phyloP scores from a whole-genome alignment of 768 basidiomycete genomes.

The Termitomyces bulborhizus region DNA sequence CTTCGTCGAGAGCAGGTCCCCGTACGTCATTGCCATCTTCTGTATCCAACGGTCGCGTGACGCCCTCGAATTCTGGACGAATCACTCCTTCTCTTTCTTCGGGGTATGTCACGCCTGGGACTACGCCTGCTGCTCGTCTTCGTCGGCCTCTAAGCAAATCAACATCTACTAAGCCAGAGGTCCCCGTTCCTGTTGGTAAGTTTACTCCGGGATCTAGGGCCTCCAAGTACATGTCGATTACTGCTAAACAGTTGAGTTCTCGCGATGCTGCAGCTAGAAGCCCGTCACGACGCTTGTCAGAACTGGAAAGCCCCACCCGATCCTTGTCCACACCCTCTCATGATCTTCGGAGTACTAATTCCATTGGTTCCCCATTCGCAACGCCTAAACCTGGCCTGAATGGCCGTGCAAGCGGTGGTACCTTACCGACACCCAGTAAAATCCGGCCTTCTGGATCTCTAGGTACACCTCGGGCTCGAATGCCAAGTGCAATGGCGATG shows the following conservation, averaged over 20 bases:
- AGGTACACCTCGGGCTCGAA: conserved; percentile 56
- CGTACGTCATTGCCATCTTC: conserved; percentile 29
- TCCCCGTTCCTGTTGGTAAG: conserved; percentile 29
- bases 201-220: conserved; percentile 84
- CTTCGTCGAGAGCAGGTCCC: conserved; percentile 22
- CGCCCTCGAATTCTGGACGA: conserved; percentile 40
- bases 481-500: conserved; percentile 75
- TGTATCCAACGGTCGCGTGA: conserved; percentile 31
- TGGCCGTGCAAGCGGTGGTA: conserved; percentile 29
- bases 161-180: conserved; percentile 22
- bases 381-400: conserved; percentile 55
- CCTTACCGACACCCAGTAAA: conserved; percentile 25
- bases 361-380: conserved; percentile 55
- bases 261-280: conserved; percentile 27
- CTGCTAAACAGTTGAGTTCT: conserved; percentile 70
- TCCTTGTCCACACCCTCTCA: conserved; percentile 25
- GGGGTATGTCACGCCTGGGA: conserved; percentile 31
- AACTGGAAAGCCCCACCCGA: conserved; percentile 20
- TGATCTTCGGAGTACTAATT: conserved; percentile 29
- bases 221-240: conserved; percentile 79
- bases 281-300: conserved; percentile 22
- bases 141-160: conserved; percentile 26
- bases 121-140: conserved; percentile 29
- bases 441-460: conserved; percentile 29
- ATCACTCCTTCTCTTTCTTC: conserved; percentile 38